A percentile compares a stretch with the other conserved stretches of the same genome.
Conservation (phyloP, 108 stramenopile species). For the Pseudonitzschia multistriata region DNA sequence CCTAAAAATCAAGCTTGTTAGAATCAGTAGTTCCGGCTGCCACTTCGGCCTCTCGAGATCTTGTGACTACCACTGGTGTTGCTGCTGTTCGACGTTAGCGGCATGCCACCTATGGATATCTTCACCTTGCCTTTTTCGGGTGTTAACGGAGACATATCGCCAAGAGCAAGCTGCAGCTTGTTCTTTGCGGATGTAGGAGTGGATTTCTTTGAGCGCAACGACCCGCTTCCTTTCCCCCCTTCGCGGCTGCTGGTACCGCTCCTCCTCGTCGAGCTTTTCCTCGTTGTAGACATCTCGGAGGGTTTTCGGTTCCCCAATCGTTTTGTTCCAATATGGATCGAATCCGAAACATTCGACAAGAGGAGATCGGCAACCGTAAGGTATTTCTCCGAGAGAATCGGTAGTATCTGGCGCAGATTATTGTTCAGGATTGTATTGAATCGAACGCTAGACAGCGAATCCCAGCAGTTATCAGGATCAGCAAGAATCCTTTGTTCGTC, state of each 20-base stretch:
- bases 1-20: not conserved
- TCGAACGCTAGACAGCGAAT: not conserved
- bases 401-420: not conserved
- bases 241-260: not conserved
- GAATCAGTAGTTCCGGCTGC: too few relatives aligned
- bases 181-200: not conserved
- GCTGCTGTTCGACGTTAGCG: not conserved
- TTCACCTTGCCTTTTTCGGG: not conserved
- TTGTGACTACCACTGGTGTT: not conserved
- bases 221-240: not conserved
- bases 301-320: not conserved
- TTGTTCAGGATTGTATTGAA: conserved; percentile 2
- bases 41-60: not conserved
- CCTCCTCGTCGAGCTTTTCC: too few relatives aligned
- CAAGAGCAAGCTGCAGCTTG: not conserved
- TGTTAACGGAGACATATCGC: not conserved
- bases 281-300: too few relatives aligned
- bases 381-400: not conserved
- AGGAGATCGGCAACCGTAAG: not conserved
- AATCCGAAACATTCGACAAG: not conserved
- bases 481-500: not conserved
- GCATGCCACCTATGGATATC: not conserved
- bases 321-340: not conserved
- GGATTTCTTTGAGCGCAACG: not conserved
- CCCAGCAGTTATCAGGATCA: not conserved